phyloP scores from a whole-genome alignment of 1,284 basidiomycete species.

The Rhodotorula sp. region DNA sequence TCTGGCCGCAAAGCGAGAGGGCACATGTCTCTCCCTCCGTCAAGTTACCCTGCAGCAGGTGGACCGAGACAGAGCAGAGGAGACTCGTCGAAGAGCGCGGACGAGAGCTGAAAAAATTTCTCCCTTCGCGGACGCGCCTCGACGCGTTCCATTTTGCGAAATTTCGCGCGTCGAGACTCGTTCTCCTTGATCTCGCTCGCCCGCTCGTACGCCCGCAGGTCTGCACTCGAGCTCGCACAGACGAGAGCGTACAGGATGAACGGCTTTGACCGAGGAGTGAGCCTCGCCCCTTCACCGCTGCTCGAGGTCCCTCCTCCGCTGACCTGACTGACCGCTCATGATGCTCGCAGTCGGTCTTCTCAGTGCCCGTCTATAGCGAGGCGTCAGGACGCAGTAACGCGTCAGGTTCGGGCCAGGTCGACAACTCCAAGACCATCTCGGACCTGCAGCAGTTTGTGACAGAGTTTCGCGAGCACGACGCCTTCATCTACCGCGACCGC shows the following conservation, averaged over 20 bases:
- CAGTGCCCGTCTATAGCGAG: conserved; percentile 42
- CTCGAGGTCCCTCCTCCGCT: neutral
- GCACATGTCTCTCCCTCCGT: too few relatives aligned
- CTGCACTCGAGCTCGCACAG: neutral
- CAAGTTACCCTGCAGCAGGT: too few relatives aligned
- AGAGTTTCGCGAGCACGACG: conserved; percentile 56
- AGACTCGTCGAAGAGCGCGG: neutral
- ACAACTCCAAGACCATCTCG: conserved; percentile 63
- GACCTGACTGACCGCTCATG: neutral
- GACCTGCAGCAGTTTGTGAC: conserved; percentile 79
- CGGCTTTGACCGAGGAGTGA: conserved; percentile 5
- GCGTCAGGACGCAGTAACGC: conserved; percentile 13
- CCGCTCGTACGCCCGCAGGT: neutral
- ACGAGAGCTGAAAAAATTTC: neutral
- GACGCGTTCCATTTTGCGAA: neutral
- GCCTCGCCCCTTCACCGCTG: neutral
- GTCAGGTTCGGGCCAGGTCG: conserved; percentile 18
- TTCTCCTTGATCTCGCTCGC: neutral
- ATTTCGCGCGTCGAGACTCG: neutral
- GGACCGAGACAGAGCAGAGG: too few relatives aligned
- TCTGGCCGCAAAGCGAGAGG: too few relatives aligned
- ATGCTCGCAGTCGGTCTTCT: conserved; percentile 30
- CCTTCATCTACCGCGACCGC: conserved; percentile 64
- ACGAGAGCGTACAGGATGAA: neutral
- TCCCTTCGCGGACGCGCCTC: neutral